Evolutionary conservation across 345 rosid genomes (phyloP).

Genomic region (Jatropha curcas): DNA sequence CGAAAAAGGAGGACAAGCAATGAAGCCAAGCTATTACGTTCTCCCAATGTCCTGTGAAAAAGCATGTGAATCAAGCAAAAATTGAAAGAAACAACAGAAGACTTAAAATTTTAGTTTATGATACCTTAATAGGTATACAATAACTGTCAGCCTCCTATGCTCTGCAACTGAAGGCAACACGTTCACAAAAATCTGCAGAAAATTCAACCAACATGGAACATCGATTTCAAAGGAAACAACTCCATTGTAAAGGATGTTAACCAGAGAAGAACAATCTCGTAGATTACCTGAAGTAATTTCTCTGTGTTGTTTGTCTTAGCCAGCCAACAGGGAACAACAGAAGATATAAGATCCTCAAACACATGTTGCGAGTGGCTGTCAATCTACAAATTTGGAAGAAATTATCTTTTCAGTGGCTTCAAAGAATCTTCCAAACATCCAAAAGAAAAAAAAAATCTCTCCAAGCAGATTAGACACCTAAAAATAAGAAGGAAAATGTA

Average conservation of each 20-base stretch:
- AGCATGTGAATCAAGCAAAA: constrained; percentile 19
- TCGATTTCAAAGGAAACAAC: constrained; percentile 8
- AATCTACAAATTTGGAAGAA: constrained; percentile 39
- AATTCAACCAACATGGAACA: not conserved
- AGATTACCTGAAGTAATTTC: constrained; percentile 67
- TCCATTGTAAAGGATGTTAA: not conserved
- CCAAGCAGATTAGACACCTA: not conserved
- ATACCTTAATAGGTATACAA: constrained; percentile 76
- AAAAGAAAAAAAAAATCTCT: not conserved
- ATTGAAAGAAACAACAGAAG: constrained; percentile 10
- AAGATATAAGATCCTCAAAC: constrained; percentile 77
- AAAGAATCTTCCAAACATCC: not conserved
- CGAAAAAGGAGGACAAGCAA: constrained; percentile 71
- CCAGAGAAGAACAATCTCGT: not conserved
- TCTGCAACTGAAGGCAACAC: constrained; percentile 77
- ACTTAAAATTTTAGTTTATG: constrained; percentile 9
- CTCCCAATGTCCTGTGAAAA: constrained; percentile 78
- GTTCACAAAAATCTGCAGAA: constrained; percentile 67
- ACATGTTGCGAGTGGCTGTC: constrained; percentile 72
- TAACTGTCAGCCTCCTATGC: constrained; percentile 73
- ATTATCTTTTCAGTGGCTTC: not conserved
- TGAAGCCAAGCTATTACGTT: constrained; percentile 69
- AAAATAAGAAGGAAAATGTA: not conserved
- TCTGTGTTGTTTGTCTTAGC: constrained; percentile 54
- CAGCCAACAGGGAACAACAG: constrained; percentile 82